Percentiles rank a stretch among this genome's conserved stretches.
These are phyloP conservation scores for Clonostachys solani DNA, from an alignment of 2,329 filamentous ascomycete genomes.

Conservation along the genomic window DNA sequence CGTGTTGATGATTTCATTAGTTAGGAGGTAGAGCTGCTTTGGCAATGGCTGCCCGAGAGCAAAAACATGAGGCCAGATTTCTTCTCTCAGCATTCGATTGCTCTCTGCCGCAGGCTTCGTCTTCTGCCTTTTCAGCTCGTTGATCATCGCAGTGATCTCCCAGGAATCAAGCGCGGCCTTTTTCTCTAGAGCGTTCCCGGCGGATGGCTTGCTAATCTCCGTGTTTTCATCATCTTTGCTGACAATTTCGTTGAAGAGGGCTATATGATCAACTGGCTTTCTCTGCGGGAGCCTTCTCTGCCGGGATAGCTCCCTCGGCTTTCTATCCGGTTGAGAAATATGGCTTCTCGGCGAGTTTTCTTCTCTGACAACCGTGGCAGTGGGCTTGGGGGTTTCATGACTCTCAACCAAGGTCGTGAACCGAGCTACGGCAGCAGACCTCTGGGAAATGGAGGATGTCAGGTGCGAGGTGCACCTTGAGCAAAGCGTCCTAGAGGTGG, in stretches of 20 bases:
- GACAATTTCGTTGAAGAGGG: constrained; percentile 29
- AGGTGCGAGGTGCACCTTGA: neutral
- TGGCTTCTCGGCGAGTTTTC: neutral
- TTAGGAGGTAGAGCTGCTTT: constrained; percentile 14
- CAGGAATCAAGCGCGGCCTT: constrained; percentile 11
- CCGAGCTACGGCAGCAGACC: neutral
- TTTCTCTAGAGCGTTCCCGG: neutral
- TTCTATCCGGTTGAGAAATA: neutral
- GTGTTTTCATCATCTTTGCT: neutral
- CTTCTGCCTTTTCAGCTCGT: constrained; percentile 4
- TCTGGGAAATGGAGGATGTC: neutral
- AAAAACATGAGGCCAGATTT: constrained; percentile 22
- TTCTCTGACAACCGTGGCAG: neutral
- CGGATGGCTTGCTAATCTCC: too few species aligned
- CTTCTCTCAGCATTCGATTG: constrained; percentile 14
- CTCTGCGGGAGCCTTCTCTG: neutral
- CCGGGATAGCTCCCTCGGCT: neutral
- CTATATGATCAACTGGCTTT: constrained; percentile 11
- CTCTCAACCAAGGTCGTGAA: neutral
- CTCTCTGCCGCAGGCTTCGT: constrained; percentile 6
- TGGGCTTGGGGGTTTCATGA: too few species aligned
- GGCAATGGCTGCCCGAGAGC: constrained; percentile 17
- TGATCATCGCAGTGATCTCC: constrained; percentile 20
- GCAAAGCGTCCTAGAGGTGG: constrained; percentile 1
- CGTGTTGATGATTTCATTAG: neutral